Percentiles rank a stretch among this genome's conserved stretches.
These are phyloP conservation scores for Lactarius tabidus DNA, from an alignment of 768 basidiomycete species.

Conservation along the genomic window DNA sequence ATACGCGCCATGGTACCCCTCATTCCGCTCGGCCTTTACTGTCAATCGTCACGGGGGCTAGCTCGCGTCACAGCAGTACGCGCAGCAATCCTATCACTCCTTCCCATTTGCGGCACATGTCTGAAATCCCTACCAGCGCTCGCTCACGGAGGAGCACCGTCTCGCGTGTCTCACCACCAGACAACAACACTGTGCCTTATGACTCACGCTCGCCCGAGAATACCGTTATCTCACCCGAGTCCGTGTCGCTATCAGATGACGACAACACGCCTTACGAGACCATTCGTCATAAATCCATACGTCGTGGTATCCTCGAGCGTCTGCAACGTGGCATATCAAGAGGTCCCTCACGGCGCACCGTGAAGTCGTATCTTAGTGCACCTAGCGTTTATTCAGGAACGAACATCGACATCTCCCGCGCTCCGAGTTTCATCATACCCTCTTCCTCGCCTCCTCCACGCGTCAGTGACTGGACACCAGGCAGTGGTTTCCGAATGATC, in stretches of 20 bases:
- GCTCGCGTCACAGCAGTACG: constrained; percentile 5
- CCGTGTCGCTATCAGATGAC: constrained; percentile 22
- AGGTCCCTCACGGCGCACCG: constrained; percentile 17
- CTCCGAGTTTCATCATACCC: neutral
- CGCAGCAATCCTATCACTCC: neutral
- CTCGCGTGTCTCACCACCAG: too few relatives aligned
- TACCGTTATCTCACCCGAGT: neutral
- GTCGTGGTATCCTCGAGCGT: constrained; percentile 46
- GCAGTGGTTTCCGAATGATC: constrained; percentile 44
- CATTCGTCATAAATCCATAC: constrained; percentile 48
- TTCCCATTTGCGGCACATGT: neutral
- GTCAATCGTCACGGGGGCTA: neutral
- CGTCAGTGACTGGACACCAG: constrained; percentile 22
- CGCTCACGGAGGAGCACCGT: constrained; percentile 15
- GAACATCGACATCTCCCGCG: constrained; percentile 3
- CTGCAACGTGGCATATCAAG: constrained; percentile 28
- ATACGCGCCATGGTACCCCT: constrained; percentile 20
- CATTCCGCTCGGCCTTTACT: constrained; percentile 7
- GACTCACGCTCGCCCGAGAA: too few relatives aligned
- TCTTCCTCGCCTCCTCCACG: neutral
- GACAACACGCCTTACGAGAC: constrained; percentile 41
- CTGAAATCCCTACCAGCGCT: neutral
- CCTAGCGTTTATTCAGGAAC: constrained; percentile 23
- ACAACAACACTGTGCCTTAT: too few relatives aligned
- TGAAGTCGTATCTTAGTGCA: constrained; percentile 15